A percentile compares a stretch with the other conserved stretches of the same genome.
Conservation (phyloP, 2,329 filamentous ascomycete genomes). For the Exophiala viscosa region DNA sequence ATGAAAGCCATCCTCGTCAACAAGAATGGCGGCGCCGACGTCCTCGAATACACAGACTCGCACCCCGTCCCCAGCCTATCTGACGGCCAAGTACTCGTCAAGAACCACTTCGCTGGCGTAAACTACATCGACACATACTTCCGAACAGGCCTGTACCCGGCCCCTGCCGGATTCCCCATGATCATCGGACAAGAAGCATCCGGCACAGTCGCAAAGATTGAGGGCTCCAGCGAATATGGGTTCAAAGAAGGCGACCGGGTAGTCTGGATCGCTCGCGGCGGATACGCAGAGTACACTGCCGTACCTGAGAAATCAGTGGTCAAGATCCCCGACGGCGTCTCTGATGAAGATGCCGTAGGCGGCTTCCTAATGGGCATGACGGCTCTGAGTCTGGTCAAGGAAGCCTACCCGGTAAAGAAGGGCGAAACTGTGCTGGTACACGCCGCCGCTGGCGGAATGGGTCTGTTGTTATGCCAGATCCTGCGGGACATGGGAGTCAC, state of each 20-base stretch:
- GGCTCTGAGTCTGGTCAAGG: slow-evolving; percentile 72
- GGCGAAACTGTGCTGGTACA: slow-evolving; percentile 82
- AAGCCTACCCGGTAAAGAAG: slow-evolving; percentile 65
- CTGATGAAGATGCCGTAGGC: slow-evolving; percentile 62
- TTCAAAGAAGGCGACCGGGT: slow-evolving; percentile 67
- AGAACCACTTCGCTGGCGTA: slow-evolving; percentile 74
- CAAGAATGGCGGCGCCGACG: slow-evolving; percentile 68
- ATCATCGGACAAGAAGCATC: slow-evolving; percentile 76
- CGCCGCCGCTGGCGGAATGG: slow-evolving; percentile 80
- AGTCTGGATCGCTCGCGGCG: slow-evolving; percentile 58
- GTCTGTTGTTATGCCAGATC: slow-evolving; percentile 67
- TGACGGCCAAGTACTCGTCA: slow-evolving; percentile 72
- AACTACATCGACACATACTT: slow-evolving; percentile 95
- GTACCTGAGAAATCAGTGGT: slow-evolving; percentile 54
- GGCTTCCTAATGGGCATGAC: slow-evolving; percentile 78
- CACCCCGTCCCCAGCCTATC: slow-evolving; percentile 65
- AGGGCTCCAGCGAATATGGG: slow-evolving; percentile 49
- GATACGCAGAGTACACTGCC: slow-evolving; percentile 60
- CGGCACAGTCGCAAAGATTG: slow-evolving; percentile 64
- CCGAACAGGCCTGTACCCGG: slow-evolving; percentile 73
- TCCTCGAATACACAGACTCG: slow-evolving; percentile 67
- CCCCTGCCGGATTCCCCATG: slow-evolving; percentile 62
- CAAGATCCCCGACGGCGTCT: slow-evolving; percentile 61
- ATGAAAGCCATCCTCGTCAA: slow-evolving; percentile 73
- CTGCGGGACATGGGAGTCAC: slow-evolving; percentile 68